These are phyloP conservation scores for Stephanodiscus triporus DNA, from an alignment of 108 stramenopile genomes.

Conservation along the genomic window DNA sequence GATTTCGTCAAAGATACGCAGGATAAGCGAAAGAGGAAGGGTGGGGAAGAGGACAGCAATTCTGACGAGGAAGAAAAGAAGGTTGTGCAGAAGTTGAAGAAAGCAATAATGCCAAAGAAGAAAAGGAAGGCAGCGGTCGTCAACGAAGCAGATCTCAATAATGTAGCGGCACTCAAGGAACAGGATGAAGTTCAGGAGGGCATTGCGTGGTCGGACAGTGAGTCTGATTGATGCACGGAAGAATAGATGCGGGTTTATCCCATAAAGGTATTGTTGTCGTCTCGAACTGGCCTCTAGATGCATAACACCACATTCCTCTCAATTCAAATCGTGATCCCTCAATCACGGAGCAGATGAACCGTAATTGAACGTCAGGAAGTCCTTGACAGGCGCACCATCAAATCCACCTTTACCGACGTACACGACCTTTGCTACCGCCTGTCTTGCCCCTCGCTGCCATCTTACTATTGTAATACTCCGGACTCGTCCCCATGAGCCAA, in stretches of 20 bases:
- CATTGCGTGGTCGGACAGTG: slow-evolving; percentile 84
- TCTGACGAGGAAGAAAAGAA: slow-evolving; percentile 27
- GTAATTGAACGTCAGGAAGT: slow-evolving; percentile 60
- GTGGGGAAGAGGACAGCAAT: slow-evolving; percentile 26
- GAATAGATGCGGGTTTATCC: not conserved
- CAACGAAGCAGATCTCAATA: slow-evolving; percentile 48
- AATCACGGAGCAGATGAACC: slow-evolving; percentile 7
- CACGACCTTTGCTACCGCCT: slow-evolving; percentile 63
- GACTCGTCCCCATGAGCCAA: slow-evolving; percentile 70
- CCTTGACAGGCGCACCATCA: slow-evolving; percentile 59
- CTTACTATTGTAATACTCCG: slow-evolving; percentile 70
- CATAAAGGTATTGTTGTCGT: too few relatives aligned
- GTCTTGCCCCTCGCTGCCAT: slow-evolving; percentile 56
- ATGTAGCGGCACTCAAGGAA: slow-evolving; percentile 56
- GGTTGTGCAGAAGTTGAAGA: not conserved
- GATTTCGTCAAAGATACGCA: slow-evolving; percentile 6
- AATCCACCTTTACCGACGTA: slow-evolving; percentile 53
- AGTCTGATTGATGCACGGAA: slow-evolving; percentile 36
- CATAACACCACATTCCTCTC: too few relatives aligned
- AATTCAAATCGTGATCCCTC: too few relatives aligned
- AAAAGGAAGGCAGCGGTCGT: slow-evolving; percentile 23
- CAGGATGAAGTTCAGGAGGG: slow-evolving; percentile 87
- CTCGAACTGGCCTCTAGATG: too few relatives aligned
- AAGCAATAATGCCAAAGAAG: slow-evolving; percentile 19
- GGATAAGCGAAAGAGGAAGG: slow-evolving; percentile 34